Base-by-base conservation (phyloP, 2,329 filamentous ascomycete genomes). In the Fonsecaea erecta region DNA sequence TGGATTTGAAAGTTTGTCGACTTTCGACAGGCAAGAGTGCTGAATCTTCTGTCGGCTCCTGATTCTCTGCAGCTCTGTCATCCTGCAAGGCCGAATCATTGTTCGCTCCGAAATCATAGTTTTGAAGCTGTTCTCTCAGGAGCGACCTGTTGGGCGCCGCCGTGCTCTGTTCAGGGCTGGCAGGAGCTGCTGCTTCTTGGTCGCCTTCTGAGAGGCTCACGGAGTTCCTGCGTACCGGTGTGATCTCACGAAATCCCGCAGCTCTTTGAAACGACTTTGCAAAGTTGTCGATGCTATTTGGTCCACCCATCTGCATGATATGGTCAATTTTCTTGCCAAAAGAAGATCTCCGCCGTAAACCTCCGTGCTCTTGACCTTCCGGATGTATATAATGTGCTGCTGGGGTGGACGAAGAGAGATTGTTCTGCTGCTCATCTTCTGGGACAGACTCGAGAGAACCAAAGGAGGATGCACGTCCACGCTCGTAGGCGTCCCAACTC, bases 221-320 rank as follows among this genome's bases (percentile, higher is more conserved):
- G 35, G 91, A 89, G 14, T 88, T 88, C 16, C 88, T 86, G 62
- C 91, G 88, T 1, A 71, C 62, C 4, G 92, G 92, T 35, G 95
- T 89, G 71, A 97, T 91, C 76, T 97, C 93, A 69, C 88, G 86
- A 77, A 98, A 98, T 63, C 85, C 89, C 28, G 93, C 92, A 40
- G 94, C 94, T 75, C 94, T 88, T 78, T 94, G 92, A 90, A 93
- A 97, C 72, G 92, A 96, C 66, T 90, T 87, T 52, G 93, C 91
- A 75, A 98, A 98, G 73, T 93, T 96, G 74, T 95, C 90, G 73
- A 98, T 90, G 77, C 91, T 96, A 81, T 98, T 98, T 67, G 93
- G 90, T 57, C 94, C 94, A 69, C 94, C 95, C 54, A 91, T 89
- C 66, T 96, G 88, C 70, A 78, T 73, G 32, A 81, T 68, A 6